Evolutionary conservation across 139 green algal species (phyloP), one percentile per base, ranked within the genome.

Genomic region (Nannochloris sp.): DNA sequence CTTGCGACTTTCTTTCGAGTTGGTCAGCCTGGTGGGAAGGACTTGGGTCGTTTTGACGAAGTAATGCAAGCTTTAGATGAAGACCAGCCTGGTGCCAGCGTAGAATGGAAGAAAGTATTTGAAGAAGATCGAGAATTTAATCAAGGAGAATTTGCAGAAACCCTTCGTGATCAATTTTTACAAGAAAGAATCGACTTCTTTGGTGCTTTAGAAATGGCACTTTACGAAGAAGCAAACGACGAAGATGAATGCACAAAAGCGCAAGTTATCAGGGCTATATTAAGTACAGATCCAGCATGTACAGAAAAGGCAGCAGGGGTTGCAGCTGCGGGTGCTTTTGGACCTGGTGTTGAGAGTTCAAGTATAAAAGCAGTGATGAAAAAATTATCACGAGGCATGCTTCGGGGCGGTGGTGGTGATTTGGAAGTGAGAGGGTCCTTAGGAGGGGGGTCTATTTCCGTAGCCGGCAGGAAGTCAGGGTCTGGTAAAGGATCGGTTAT

Each of bases 51-150:
- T 23, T 81, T 84, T 64, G 72, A 81, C 32, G 72, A 78, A 55
- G 55, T 85, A 19, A 70, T 83, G 60, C 67, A 77, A 54, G 72
- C 71, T 1, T 63, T 87, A 44, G 79, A 87, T 25, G 56, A 72
- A 45, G 81, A 87, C 54, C 69, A 83, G 73, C 65, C 68, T 5
- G 72, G 67, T 4, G 38, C 46, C 23, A 60, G 13, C 19, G 64
- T 84, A 9, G 42, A 76, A 65, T 71, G 76, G 61, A 60, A 30
- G 23, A 81, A 77, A 38, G 15, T 86, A n/a, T 87, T 87, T 42
- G 80, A 86, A 58, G 78, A 86, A 57, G 80, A 87, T 54, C 56
- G 79, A 3, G 80, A 87, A 48, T 86, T 74, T 61, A 86, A 87
- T 47, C 81, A 67, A 78, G 77, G 78, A 31, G 71, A 75, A 29